Conservation (phyloP, 169 alveolate species). For the Perkinsus chesapeaki region DNA sequence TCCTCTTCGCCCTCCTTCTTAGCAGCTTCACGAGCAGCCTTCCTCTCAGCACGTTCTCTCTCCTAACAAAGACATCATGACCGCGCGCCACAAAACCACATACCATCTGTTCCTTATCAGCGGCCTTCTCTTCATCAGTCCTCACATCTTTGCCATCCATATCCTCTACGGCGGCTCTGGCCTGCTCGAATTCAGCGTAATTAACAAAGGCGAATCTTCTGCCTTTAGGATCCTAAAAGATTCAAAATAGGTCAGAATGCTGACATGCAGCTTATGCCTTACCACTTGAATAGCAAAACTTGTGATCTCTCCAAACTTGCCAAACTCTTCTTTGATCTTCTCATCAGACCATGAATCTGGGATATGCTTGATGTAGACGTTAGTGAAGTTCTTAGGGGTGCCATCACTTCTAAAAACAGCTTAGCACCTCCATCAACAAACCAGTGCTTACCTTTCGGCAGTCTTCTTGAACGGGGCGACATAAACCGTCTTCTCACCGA, state of each 20-base stretch:
- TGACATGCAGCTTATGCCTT: neutral
- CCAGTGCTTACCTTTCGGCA: slow-evolving; percentile 57
- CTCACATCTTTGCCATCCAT: slow-evolving; percentile 63
- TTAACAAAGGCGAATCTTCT: slow-evolving; percentile 78
- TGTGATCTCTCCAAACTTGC: slow-evolving; percentile 79
- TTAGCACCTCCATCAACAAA: slow-evolving; percentile 17
- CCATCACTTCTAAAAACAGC: slow-evolving; percentile 18
- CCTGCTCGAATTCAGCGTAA: slow-evolving; percentile 66
- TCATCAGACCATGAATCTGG: slow-evolving; percentile 76
- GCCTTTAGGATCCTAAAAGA: slow-evolving; percentile 63
- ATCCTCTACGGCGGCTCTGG: slow-evolving; percentile 74
- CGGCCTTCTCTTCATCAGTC: slow-evolving; percentile 11
- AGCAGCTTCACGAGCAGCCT: slow-evolving; percentile 20
- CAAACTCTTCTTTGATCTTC: slow-evolving; percentile 49
- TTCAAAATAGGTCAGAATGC: neutral
- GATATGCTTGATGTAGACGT: slow-evolving; percentile 81
- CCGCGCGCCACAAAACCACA: neutral
- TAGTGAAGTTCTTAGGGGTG: slow-evolving; percentile 50
- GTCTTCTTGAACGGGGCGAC: slow-evolving; percentile 80
- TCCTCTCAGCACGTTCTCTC: slow-evolving; percentile 12
- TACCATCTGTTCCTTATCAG: slow-evolving; percentile 1
- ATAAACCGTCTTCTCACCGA: slow-evolving; percentile 77
- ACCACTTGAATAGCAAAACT: slow-evolving; percentile 55
- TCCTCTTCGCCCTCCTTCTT: slow-evolving; percentile 22
- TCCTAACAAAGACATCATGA: neutral